Percentiles rank a stretch among this genome's conserved stretches.
Evolutionary conservation across 1,139 yeast genomes (phyloP).

Genomic region (Kodamaea fungicola): DNA sequence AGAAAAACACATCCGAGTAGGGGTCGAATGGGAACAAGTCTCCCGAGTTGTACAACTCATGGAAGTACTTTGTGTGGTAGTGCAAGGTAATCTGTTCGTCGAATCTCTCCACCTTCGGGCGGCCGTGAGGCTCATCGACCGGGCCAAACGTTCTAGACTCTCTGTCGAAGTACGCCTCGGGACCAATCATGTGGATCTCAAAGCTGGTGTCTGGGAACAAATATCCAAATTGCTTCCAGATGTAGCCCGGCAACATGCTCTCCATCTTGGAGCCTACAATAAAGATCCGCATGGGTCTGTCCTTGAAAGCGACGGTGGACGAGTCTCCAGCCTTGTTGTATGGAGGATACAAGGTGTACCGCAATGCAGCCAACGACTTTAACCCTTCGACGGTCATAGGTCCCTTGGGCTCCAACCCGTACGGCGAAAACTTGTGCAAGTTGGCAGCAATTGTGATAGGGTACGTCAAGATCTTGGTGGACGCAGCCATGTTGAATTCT

Average conservation of each 20-base stretch:
- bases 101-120: slow-evolving; percentile 68
- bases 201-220: slow-evolving; percentile 79
- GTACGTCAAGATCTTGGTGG: slow-evolving; percentile 88
- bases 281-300: slow-evolving; percentile 86
- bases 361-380: slow-evolving; percentile 84
- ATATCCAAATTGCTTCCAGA: slow-evolving; percentile 91
- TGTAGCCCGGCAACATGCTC: slow-evolving; percentile 89
- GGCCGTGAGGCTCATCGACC: slow-evolving; percentile 40
- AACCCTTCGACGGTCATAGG: slow-evolving; percentile 89
- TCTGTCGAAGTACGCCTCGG: slow-evolving; percentile 79
- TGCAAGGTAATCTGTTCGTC: slow-evolving; percentile 74
- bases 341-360: slow-evolving; percentile 83
- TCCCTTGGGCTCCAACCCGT: slow-evolving; percentile 75
- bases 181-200: slow-evolving; percentile 91
- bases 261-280: slow-evolving; percentile 91
- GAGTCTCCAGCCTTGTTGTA: slow-evolving; percentile 46
- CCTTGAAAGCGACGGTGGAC: slow-evolving; percentile 51
- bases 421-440: slow-evolving; percentile 83
- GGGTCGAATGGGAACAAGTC: slow-evolving; percentile 98
- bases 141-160: slow-evolving; percentile 35
- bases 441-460: slow-evolving; percentile 87
- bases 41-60: slow-evolving; percentile 83
- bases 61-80: slow-evolving; percentile 88
- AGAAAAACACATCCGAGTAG: slow-evolving; percentile 83
- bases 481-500: slow-evolving; percentile 92